Conservation (phyloP, 208 protist species). For the Herpetomonas tarakana region DNA sequence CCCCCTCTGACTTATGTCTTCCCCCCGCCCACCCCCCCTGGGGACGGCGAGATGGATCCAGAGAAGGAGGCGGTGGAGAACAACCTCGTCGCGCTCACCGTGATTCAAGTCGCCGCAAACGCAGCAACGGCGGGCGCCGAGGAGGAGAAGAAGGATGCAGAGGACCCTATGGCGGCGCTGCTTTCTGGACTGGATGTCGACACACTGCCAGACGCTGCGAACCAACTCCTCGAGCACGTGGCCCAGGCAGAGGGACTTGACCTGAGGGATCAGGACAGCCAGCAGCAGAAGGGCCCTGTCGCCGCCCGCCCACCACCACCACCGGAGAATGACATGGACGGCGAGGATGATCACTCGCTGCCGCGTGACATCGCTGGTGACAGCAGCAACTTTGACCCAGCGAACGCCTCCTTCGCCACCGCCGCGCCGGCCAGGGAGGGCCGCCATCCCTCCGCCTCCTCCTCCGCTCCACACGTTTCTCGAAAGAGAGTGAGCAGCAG, state of each 20-base stretch:
- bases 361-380: too few relatives aligned
- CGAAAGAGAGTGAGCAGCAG: too few relatives aligned
- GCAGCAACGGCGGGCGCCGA: not conserved
- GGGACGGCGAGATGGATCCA: slow-evolving; percentile 7
- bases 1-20: not conserved
- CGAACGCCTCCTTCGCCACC: slow-evolving; percentile 2
- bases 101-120: slow-evolving; percentile 29
- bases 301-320: too few relatives aligned
- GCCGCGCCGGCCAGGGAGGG: not conserved
- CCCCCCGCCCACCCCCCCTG: not conserved
- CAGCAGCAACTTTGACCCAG: too few relatives aligned
- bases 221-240: not conserved
- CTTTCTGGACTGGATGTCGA: not conserved
- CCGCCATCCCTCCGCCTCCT: not conserved
- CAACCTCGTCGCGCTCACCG: slow-evolving; percentile 58
- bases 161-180: not conserved
- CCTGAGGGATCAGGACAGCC: not conserved
- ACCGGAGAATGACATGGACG: too few relatives aligned
- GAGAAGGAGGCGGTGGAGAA: slow-evolving; percentile 73
- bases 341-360: too few relatives aligned
- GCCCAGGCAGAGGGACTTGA: not conserved
- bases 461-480: too few relatives aligned
- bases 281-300: not conserved
- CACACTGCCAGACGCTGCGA: not conserved
- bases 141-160: not conserved